Conservation (phyloP, 106 monocot species). For the Posidonia australis region DNA sequence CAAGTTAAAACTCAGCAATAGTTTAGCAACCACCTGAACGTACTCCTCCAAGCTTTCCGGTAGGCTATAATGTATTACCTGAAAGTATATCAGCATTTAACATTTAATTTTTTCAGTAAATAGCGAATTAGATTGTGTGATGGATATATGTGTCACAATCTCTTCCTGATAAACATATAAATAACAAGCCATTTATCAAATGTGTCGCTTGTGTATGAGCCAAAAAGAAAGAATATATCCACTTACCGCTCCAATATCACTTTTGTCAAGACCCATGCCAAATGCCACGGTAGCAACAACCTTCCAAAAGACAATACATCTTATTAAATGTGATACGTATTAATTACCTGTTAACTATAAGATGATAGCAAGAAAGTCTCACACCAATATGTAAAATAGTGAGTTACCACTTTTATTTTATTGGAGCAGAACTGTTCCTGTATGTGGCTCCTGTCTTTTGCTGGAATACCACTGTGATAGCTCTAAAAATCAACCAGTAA, state of each 20-base stretch:
- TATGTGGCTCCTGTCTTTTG: constrained; percentile 48
- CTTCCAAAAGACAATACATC: constrained; percentile 20
- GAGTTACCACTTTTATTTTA: constrained; percentile 82
- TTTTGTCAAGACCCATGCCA: constrained; percentile 99
- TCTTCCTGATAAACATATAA: no score
- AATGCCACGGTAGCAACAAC: constrained; percentile 99
- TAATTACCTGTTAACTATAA: not conserved
- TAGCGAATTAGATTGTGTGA: no score
- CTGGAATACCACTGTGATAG: constrained; percentile 73
- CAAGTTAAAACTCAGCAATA: not conserved
- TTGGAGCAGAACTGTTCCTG: constrained; percentile 80
- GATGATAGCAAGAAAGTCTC: not conserved
- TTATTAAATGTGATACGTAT: not conserved
- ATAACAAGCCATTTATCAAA: not conserved
- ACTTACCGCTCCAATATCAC: constrained; percentile 84
- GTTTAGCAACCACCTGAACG: constrained; percentile 51
- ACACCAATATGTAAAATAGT: not conserved
- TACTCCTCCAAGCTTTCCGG: constrained; percentile 96
- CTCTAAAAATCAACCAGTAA: constrained; percentile 35
- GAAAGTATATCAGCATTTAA: constrained; percentile 4
- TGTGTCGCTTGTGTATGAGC: not conserved
- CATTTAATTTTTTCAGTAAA: not conserved
- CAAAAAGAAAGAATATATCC: not conserved
- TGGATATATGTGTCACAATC: no score
- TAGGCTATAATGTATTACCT: constrained; percentile 97